Evolutionary conservation across 805 yeast species (phyloP).

Genomic region (Wickerhamomyces canadensis): DNA sequence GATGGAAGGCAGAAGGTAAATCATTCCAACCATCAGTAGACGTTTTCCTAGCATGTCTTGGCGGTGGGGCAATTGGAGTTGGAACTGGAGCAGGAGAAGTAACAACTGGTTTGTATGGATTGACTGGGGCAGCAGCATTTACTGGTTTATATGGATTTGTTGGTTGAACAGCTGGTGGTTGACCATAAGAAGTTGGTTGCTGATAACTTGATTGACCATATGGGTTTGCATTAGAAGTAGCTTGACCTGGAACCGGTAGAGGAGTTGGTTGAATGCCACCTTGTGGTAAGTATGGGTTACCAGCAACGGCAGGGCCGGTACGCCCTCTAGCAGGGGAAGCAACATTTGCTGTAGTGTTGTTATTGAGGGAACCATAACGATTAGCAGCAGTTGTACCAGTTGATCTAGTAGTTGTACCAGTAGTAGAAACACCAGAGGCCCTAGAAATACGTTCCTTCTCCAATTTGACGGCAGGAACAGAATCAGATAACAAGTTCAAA

Average conservation of each 20-base stretch:
- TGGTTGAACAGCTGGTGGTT: slow-evolving; percentile 16
- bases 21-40: slow-evolving; percentile 72
- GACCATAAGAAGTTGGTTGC: slow-evolving; percentile 18
- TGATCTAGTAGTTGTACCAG: slow-evolving; percentile 15
- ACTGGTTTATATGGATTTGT: slow-evolving; percentile 23
- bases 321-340: slow-evolving; percentile 8
- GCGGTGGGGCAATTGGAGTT: slow-evolving; percentile 26
- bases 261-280: slow-evolving; percentile 6
- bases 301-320: slow-evolving; percentile 4
- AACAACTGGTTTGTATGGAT: slow-evolving; percentile 30
- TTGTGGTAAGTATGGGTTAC: slow-evolving; percentile 7
- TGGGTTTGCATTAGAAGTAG: too few species aligned
- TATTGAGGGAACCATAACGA: slow-evolving; percentile 16
- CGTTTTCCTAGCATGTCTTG: slow-evolving; percentile 26
- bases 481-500: slow-evolving; percentile 65
- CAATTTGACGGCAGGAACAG: slow-evolving; percentile 59
- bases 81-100: slow-evolving; percentile 15
- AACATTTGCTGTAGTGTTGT: slow-evolving; percentile 9
- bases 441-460: slow-evolving; percentile 77
- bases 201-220: slow-evolving; percentile 2
- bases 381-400: slow-evolving; percentile 10
- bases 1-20: slow-evolving; percentile 49
- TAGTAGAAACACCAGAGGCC: slow-evolving; percentile 43
- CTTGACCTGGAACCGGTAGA: too few species aligned
- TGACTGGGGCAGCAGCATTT: slow-evolving; percentile 20